Base-by-base conservation (phyloP, 78 protist genomes). In the Cavenderia fasciculata region DNA sequence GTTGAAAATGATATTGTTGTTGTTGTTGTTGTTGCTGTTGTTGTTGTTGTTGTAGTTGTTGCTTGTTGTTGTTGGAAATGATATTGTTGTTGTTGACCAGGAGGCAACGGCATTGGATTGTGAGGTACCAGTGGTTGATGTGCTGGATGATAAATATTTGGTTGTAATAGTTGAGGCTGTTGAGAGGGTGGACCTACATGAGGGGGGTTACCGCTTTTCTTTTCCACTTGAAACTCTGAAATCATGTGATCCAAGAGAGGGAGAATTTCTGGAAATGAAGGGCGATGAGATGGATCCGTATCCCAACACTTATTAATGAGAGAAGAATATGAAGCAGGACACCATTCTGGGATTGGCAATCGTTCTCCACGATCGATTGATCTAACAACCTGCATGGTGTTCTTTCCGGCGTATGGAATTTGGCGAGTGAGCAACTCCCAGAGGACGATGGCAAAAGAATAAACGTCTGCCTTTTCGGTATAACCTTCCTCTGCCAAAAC, bases 401-500 rank as follows among this genome's bases (percentile, higher is more conserved):
- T 61, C 74, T 72, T 86, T 18, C 86, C 85, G 0, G 92, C 92
- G 43, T 86, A 86, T 21, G 92, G 92, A 21, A 86, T 72, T n/a
- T 71, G 59, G n/a, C 92, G 61, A 29, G 92, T 86, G 29, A 86
- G 47, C 4, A 87, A 19, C 61, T 87, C 94, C 88, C 86, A 87
- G 14, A 87, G 36, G 0, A 87, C 94, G 3, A 75, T 77, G 54
- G 93, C 78, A 40, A 51, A 87, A 0, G 77, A 59, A 34, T 87
- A 87, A 33, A 87, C 70, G 21, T 87, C 94, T 5, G 94, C 86
- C 33, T 75, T 77, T 25, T 87, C 94, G 23, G 87, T 87, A 78
- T 73, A 73, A 25, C 84, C 78, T 23, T 71, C 87, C 29, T 87
- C 87, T 0, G 86, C 86, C 3, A 87, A 34, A 0, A 74, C 86